Evolutionary conservation across 345 rosid genomes (phyloP).

Genomic region (Lumnitzera littorea): DNA sequence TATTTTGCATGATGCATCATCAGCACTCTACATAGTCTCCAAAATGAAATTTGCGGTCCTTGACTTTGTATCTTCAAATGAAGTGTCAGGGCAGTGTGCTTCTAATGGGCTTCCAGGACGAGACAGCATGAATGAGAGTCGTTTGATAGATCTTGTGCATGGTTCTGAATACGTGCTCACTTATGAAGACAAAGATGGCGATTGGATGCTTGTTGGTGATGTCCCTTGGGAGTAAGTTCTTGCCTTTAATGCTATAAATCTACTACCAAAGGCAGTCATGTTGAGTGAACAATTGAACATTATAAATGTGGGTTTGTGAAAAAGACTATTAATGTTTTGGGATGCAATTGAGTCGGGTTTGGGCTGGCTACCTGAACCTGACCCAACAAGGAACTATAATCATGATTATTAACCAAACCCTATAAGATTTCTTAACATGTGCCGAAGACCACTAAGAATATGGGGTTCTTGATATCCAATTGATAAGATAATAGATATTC

Average conservation of each 20-base stretch:
- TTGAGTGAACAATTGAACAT: no score
- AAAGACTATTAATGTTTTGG: no score
- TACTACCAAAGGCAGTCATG: not conserved
- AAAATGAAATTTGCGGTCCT: conserved; percentile 7
- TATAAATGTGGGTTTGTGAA: no score
- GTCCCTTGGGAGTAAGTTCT: conserved; percentile 55
- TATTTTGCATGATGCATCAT: no score
- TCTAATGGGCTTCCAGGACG: conserved; percentile 32
- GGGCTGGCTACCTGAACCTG: no score
- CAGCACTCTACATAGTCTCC: not conserved
- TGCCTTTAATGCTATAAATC: not conserved
- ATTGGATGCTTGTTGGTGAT: conserved; percentile 66
- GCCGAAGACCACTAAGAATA: no score
- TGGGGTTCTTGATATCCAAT: no score
- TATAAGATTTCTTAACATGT: no score
- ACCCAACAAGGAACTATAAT: no score
- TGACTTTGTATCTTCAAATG: conserved; percentile 8
- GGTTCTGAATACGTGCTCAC: conserved; percentile 49
- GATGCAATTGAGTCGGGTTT: no score
- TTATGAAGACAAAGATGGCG: conserved; percentile 51
- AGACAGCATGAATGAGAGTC: conserved; percentile 29
- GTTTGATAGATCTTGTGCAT: conserved; percentile 37
- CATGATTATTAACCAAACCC: no score
- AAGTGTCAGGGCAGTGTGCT: conserved; percentile 36
- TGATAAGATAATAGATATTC: no score